Evolutionary conservation across 441 rosid species (phyloP), one percentile per base, ranked within the genome.

Genomic region (Pelargonium australe): DNA sequence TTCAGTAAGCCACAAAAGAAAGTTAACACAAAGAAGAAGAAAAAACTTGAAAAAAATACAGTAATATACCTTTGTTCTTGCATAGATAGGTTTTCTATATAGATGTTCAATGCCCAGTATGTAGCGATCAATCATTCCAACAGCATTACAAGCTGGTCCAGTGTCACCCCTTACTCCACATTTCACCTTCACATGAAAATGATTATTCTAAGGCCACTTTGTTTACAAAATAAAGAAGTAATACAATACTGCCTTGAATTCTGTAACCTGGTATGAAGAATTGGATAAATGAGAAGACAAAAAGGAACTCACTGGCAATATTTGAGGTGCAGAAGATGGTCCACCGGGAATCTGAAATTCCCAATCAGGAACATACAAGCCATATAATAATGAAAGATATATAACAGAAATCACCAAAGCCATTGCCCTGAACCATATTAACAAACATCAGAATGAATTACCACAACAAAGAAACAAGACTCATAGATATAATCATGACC

Each of bases 101-200:
- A 90, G 73, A 80, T 88, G 95, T 28, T 73, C 81, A 69, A 79
- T 81, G 9, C 98, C 96, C 74, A 92, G 60, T 64, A 84, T 51
- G 53, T 70, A 75, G 17, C 95, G 88, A 78, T 92, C 96, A 73
- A 92, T 77, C 88, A 89, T 80, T 79, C 95, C 89, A 73, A 78
- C 91, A 60, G 82, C 90, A 75, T 90, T 92, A 64, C 98, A 92
- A 49, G 87, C 95, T 63, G 98, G 96, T 77, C 86, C 88, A 1
- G 88, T 88, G 80, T 86, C 73, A 57, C 98, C 95, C 60, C 90
- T 71, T 66, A 84, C 84, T 62, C 84, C 90, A 49, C 98, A 90
- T 77, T 86, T 86, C 65, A 92, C 98, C 87, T 92, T 79, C 68
- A n/a, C 66, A 69, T 60, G 75, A 28, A 75, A 67, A 61, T 37